Evolutionary conservation across 805 yeast genomes (phyloP), one percentile per base, ranked within the genome.

Genomic region (Wickerhamiella kurtzmanii): DNA sequence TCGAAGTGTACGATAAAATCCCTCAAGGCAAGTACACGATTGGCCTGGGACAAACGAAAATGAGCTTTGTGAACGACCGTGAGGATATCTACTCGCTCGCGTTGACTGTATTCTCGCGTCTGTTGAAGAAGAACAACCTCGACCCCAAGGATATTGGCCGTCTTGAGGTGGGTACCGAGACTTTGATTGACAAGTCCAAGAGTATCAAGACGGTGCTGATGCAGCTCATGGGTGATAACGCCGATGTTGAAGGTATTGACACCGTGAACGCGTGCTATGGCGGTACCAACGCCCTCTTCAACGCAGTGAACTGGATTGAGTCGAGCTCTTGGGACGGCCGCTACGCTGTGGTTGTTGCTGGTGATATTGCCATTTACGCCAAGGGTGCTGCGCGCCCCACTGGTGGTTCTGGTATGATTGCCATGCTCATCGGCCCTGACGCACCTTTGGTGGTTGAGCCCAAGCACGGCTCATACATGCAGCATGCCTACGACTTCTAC

Each of bases 321-420:
- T 85, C 96, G 28, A 77, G 85, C 22, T 74, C 89, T 40, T 92
- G 98, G 98, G 98, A 92, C 62, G 98, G 98, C 53, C 79, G 97
- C 67, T 87, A 89, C 61, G 97, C 97, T 48, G 77, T 92, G 60
- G 98, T 89, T 48, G 95, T 89, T 19, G 80, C 92, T 63, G 97
- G 96, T 68, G 98, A 92, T 68, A 92, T 92, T 66, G 98, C 98
- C 62, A 80, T 92, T 57, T 92, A 92, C 69, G 87, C 88, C 60
- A 77, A 88, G 70, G 98, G 98, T 64, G 82, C 94, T 36, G 98
- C 98, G 48, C 82, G 98, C 75, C 98, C 98, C 62, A 92, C 98
- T 46, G 98, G 98, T 66, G 98, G 98, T 72, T 96, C 94, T 47
- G 98, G 98, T 64, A 75, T 94, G 43, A 94, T 89, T 50, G 98